phyloP scores from a whole-genome alignment of 495 filamentous ascomycete genomes.

The Viridothelium virens region DNA sequence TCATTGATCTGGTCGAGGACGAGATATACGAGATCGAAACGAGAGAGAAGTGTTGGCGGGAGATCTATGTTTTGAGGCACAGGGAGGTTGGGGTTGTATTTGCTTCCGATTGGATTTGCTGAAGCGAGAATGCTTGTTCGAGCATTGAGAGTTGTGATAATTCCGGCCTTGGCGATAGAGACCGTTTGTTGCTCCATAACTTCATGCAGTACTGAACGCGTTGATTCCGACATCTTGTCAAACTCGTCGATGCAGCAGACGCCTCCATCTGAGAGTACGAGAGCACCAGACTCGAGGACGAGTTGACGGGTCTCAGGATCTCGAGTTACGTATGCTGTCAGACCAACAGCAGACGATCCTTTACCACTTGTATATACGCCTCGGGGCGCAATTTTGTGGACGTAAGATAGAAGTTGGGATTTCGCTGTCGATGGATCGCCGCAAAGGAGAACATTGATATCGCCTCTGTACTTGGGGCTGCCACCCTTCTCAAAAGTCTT shows the following conservation, averaged over 20 bases:
- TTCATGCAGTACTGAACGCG: slow-evolving; percentile 93
- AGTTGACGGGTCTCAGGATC: slow-evolving; percentile 91
- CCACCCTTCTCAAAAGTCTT: slow-evolving; percentile 96
- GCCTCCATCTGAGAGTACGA: slow-evolving; percentile 92
- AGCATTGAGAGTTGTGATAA: slow-evolving; percentile 96
- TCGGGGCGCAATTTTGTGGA: slow-evolving; percentile 94
- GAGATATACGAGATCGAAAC: slow-evolving; percentile 95
- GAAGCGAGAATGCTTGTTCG: slow-evolving; percentile 90
- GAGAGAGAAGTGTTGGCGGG: slow-evolving; percentile 84
- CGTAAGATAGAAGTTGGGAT: slow-evolving; percentile 86
- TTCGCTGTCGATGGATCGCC: slow-evolving; percentile 96
- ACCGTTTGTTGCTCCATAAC: slow-evolving; percentile 99
- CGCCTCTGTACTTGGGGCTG: slow-evolving; percentile 88
- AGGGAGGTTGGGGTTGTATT: slow-evolving; percentile 91
- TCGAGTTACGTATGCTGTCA: slow-evolving; percentile 95
- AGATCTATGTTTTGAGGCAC: slow-evolving; percentile 98
- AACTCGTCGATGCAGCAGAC: slow-evolving; percentile 99
- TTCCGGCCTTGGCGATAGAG: slow-evolving; percentile 96
- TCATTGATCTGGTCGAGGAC: slow-evolving; percentile 92
- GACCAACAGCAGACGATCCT: slow-evolving; percentile 92
- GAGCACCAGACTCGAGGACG: slow-evolving; percentile 90
- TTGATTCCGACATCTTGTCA: slow-evolving; percentile 97
- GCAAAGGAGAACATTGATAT: slow-evolving; percentile 94
- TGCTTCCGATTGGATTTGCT: slow-evolving; percentile 93
- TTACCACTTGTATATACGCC: slow-evolving; percentile 98